Conservation (phyloP, 805 yeast species). For the Saccharomycopsis sp. region DNA sequence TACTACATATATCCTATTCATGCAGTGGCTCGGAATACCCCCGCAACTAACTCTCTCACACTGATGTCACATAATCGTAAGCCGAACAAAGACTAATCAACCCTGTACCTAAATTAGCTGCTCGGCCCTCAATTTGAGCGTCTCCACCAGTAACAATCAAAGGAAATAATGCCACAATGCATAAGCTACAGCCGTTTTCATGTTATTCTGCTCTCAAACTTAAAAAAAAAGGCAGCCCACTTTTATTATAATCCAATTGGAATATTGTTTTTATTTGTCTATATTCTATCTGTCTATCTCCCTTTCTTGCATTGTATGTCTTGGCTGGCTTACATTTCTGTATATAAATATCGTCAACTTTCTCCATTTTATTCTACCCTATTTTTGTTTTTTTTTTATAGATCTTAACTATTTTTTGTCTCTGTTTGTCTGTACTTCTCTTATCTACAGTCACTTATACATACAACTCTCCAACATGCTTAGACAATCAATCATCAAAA, state of each 20-base stretch:
- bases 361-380: background rate
- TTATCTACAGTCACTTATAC: background rate
- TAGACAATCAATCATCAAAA: background rate
- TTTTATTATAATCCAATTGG: background rate
- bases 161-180: background rate
- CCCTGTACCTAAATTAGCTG: background rate
- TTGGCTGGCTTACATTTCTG: background rate
- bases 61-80: background rate
- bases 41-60: background rate
- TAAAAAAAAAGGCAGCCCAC: background rate
- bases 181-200: background rate
- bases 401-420: background rate
- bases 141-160: background rate
- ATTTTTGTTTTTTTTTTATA: background rate
- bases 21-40: background rate
- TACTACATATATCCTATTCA: background rate
- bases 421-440: background rate
- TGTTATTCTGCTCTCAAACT: background rate
- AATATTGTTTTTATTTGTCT: background rate
- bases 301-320: background rate
- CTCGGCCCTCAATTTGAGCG: background rate
- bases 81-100: background rate
- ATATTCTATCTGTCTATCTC: background rate
- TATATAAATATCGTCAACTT: background rate
- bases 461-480: background rate